Evolutionary conservation across 306 rosid species (phyloP), one percentile per base, ranked within the genome.

Genomic region (Prunus mira): DNA sequence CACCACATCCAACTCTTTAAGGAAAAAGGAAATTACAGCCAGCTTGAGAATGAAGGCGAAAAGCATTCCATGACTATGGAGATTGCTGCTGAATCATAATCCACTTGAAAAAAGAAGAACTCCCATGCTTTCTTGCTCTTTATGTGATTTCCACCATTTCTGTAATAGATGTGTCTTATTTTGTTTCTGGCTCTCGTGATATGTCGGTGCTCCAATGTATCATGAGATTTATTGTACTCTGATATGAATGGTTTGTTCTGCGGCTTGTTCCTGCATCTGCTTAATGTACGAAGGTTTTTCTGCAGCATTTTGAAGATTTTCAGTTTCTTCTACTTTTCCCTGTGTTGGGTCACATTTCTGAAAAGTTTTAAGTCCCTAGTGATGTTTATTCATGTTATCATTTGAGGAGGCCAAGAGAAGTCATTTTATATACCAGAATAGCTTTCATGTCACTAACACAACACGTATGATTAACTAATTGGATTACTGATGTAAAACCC

Each of bases 1-100:
- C 96, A 92, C 73, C 93, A 89, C 91, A 84, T 89, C 81, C 97
- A 92, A 69, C 97, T 92, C 28, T 89, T 88, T 83, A 89, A 82
- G 58, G 95, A 92, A 84, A 92, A 87, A 69, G 96, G 95, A 3
- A 89, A 89, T 27, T 92, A 92, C 79, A 89, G 97, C 70, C 91
- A 89, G 80, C 89, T 92, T 0, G 97, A 92, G 75, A 81, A 54
- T 12, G 88, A 86, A 28, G 28, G 27, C 4, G 79, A 74, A 32
- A 64, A 67, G 41, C 49, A 46, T 43, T 9, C 76, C 5, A 50
- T 68, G 46, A 41, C 69, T 69, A 24, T 65, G 46, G 86, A 75
- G 76, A 57, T 82, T 27, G 52, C 76, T 67, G 67, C 82, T 72
- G 74, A 71, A 75, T 56, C 72, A n/a, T 81, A 69, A 76, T 32